Conservation (phyloP, 352 stramenopile species). For the Elongisporangium prolatum region DNA sequence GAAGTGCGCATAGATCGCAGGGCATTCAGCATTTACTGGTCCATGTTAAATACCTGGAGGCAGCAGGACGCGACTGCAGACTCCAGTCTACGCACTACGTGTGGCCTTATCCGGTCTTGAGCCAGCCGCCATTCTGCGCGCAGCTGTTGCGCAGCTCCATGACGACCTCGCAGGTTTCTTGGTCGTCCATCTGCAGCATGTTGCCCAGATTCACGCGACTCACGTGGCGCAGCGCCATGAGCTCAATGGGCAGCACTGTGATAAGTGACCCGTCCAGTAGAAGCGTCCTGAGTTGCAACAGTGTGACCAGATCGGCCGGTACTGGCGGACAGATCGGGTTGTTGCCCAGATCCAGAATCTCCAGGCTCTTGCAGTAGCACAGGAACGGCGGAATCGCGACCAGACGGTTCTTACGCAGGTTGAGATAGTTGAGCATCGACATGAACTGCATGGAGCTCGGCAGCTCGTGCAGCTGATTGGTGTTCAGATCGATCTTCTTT, state of each 20-base stretch:
- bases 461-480: conserved; percentile 52
- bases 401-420: conserved; percentile 59
- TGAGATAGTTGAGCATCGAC: conserved; percentile 55
- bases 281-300: conserved; percentile 60
- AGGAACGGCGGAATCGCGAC: conserved; percentile 41
- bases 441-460: conserved; percentile 49
- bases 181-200: conserved; percentile 51
- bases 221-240: conserved; percentile 47
- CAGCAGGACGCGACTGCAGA: no score
- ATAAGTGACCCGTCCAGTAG: conserved; percentile 52
- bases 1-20: neutral
- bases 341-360: conserved; percentile 65
- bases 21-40: neutral
- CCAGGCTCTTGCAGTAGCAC: conserved; percentile 32
- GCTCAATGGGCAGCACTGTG: conserved; percentile 51
- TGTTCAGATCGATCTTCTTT: conserved; percentile 77
- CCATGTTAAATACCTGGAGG: neutral
- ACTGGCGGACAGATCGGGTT: conserved; percentile 53
- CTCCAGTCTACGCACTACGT: neutral
- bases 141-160: conserved; percentile 46
- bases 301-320: conserved; percentile 30
- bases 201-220: conserved; percentile 55
- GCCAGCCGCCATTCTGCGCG: conserved; percentile 50
- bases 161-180: conserved; percentile 63
- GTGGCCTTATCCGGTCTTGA: conserved; percentile 34